Percentiles rank a stretch among this genome's conserved stretches.
phyloP scores from a whole-genome alignment of 1,284 basidiomycete genomes.

The Cutaneotrichosporon curvatum region DNA sequence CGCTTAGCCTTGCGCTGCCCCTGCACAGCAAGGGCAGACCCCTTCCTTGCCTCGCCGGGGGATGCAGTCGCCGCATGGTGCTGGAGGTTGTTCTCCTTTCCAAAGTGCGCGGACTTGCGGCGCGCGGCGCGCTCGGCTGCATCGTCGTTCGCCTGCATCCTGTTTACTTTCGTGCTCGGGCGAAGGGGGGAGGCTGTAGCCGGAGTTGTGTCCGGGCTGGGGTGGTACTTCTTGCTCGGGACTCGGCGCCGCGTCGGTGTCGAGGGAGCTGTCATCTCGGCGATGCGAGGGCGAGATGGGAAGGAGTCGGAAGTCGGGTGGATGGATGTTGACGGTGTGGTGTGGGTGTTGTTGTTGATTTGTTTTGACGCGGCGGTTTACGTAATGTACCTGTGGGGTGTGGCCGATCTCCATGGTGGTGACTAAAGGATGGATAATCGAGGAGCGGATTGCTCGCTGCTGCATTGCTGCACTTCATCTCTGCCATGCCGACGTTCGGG shows the following conservation, averaged over 20 bases:
- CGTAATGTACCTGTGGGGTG: not conserved
- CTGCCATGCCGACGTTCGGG: not conserved
- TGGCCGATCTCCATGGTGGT: too few relatives aligned
- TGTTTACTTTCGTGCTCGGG: conserved; percentile 8
- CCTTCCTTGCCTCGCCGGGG: conserved; percentile 11
- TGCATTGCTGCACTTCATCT: not conserved
- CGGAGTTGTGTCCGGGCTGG: not conserved
- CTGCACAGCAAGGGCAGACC: conserved; percentile 25
- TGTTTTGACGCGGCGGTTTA: not conserved
- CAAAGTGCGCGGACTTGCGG: conserved; percentile 38
- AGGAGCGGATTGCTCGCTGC: not conserved
- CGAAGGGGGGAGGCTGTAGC: conserved; percentile 6
- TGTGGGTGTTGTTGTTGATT: conserved; percentile 2
- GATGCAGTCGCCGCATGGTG: too few relatives aligned
- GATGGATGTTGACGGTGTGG: not conserved
- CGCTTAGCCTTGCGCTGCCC: conserved; percentile 25
- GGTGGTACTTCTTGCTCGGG: conserved; percentile 5
- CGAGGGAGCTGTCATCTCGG: conserved; percentile 4
- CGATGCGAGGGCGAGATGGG: not conserved
- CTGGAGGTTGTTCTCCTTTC: conserved; percentile 14
- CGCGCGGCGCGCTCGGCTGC: conserved; percentile 34
- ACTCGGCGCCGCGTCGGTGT: conserved; percentile 5
- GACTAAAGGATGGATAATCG: too few relatives aligned
- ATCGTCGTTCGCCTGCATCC: conserved; percentile 34
- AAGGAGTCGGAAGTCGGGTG: not conserved